These are phyloP conservation scores for Betula pendula DNA, from an alignment of 306 rosid genomes.

Conservation along the genomic window DNA sequence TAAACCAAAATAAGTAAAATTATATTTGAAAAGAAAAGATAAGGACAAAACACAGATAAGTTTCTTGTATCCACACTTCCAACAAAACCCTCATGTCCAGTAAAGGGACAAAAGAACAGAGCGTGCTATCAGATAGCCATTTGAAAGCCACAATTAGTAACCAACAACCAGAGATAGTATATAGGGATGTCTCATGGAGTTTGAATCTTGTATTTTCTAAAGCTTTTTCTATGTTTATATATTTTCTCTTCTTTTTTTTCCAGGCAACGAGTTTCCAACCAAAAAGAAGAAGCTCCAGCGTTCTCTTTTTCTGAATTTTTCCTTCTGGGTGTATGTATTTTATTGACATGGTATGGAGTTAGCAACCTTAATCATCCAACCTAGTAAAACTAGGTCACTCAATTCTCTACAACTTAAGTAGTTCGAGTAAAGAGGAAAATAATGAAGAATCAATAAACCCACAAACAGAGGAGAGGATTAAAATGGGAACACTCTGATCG, in stretches of 20 bases:
- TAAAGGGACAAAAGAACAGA: not conserved
- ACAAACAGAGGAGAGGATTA: conserved; percentile 22
- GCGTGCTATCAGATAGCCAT: not conserved
- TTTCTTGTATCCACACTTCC: conserved; percentile 1
- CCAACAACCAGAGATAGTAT: not conserved
- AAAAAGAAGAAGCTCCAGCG: not conserved
- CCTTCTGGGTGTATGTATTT: not conserved
- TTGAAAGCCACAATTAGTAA: not conserved
- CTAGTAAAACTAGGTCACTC: conserved; percentile 1
- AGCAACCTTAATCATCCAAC: conserved; percentile 3
- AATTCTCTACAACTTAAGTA: not conserved
- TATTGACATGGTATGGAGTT: not conserved
- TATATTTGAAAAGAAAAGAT: not conserved
- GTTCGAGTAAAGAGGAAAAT: conserved; percentile 7
- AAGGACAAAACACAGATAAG: not conserved
- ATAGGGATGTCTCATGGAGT: not conserved
- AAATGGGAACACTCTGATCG: conserved; percentile 30
- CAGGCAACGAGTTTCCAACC: not conserved
- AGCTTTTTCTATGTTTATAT: not conserved
- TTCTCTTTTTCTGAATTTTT: not conserved
- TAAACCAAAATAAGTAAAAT: not conserved
- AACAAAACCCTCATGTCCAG: not conserved
- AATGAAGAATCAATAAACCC: conserved; percentile 28
- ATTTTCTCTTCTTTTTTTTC: too few species aligned
- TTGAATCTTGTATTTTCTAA: not conserved